Evolutionary conservation across 805 yeast genomes (phyloP).

Genomic region (Starmerella potacharoeniae): DNA sequence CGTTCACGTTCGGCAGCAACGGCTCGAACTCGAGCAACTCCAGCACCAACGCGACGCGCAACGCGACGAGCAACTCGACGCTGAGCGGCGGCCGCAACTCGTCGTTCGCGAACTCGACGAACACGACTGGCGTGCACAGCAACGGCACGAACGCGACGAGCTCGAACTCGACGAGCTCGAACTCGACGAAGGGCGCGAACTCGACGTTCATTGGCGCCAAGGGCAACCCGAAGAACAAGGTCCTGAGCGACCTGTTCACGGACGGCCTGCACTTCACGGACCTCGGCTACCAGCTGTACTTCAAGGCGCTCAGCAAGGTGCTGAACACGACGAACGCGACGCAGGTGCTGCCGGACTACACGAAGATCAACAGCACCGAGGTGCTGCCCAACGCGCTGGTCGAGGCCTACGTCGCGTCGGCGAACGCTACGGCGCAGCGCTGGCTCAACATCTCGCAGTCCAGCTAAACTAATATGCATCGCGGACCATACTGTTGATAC

Average conservation of each 20-base stretch:
- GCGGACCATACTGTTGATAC: background rate
- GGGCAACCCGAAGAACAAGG: slow-evolving; percentile 11
- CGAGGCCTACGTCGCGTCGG: background rate
- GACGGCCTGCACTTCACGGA: slow-evolving; percentile 57
- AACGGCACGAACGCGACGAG: background rate
- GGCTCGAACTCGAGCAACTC: background rate
- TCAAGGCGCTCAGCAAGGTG: slow-evolving; percentile 2
- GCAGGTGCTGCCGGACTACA: slow-evolving; percentile 2
- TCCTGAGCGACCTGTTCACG: slow-evolving; percentile 27
- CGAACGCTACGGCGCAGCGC: background rate
- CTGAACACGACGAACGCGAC: background rate
- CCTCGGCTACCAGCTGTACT: slow-evolving; percentile 41
- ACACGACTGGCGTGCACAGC: background rate
- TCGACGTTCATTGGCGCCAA: slow-evolving; percentile 7
- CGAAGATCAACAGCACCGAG: slow-evolving; percentile 10
- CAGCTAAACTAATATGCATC: background rate
- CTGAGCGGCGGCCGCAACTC: background rate
- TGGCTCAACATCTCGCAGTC: background rate
- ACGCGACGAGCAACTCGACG: slow-evolving; percentile 2
- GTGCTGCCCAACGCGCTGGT: background rate
- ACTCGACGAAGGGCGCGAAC: background rate
- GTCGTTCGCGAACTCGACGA: slow-evolving; percentile 1
- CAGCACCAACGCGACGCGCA: background rate
- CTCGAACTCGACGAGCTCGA: background rate
- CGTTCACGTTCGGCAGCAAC: slow-evolving; percentile 8